Conservation (phyloP, 805 yeast species). For the Pichia scutulata region DNA sequence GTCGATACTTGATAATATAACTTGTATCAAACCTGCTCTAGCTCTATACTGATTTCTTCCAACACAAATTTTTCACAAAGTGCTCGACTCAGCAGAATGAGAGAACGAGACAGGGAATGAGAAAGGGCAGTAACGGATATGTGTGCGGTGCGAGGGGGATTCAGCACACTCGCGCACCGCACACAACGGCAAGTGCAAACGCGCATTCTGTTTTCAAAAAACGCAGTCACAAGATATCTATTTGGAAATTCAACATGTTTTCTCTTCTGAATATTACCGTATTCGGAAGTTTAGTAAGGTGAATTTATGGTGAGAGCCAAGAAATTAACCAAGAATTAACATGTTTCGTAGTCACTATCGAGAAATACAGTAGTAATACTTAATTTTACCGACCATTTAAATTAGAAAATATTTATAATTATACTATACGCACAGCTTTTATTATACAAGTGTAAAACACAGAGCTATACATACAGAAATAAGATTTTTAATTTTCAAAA, state of each 20-base stretch:
- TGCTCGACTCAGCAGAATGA: neutral
- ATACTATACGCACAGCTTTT: neutral
- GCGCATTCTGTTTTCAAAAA: no score
- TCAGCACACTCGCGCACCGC: constrained; percentile 4
- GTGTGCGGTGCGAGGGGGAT: neutral
- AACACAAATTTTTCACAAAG: neutral
- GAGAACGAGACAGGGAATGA: neutral
- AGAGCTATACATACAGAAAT: neutral
- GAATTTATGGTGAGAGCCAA: no score
- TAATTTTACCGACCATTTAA: neutral
- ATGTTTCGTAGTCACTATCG: no score
- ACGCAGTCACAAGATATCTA: constrained; percentile 6
- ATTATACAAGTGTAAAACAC: neutral
- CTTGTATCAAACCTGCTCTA: neutral
- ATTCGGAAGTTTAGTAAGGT: neutral
- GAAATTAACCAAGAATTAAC: no score
- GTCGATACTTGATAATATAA: constrained; percentile 1
- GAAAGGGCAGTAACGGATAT: neutral
- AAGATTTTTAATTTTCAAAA: neutral
- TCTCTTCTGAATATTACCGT: neutral
- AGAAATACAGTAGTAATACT: no score
- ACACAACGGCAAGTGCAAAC: no score
- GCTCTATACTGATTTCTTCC: neutral
- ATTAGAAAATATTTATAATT: neutral
- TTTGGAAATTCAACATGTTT: neutral